Evolutionary conservation across 2,329 filamentous ascomycete genomes (phyloP).

Genomic region (Colletotrichum sp.): DNA sequence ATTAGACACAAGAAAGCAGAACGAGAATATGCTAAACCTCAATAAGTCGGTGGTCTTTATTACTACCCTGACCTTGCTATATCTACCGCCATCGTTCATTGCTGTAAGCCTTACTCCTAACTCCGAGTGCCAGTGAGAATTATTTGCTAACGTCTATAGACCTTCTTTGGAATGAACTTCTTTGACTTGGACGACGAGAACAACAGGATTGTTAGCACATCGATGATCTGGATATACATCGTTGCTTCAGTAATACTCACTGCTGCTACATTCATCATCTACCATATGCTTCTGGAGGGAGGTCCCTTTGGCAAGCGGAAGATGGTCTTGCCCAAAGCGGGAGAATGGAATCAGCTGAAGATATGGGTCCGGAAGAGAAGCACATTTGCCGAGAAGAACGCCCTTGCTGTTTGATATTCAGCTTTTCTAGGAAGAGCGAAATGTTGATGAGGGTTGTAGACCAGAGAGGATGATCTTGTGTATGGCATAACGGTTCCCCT

Average conservation of each 20-base stretch:
- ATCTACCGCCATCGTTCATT: constrained; percentile 39
- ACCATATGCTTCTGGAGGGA: neutral
- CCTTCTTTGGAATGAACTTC: constrained; percentile 47
- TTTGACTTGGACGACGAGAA: constrained; percentile 36
- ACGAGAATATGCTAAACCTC: constrained; percentile 32
- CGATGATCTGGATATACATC: constrained; percentile 44
- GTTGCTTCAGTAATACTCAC: constrained; percentile 34
- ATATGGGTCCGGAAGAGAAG: neutral
- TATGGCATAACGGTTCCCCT: constrained; percentile 25
- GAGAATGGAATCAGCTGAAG: neutral
- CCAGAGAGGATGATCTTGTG: constrained; percentile 20
- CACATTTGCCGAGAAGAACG: constrained; percentile 10
- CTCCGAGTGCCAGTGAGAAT: neutral
- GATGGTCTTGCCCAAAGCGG: neutral
- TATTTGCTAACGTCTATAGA: constrained; percentile 20
- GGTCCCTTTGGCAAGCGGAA: neutral
- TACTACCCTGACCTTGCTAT: constrained; percentile 32
- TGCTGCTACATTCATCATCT: constrained; percentile 31
- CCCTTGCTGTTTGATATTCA: neutral
- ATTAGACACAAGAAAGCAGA: constrained; percentile 34
- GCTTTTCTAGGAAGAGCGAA: neutral
- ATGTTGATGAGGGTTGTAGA: neutral
- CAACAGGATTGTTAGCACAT: constrained; percentile 32
- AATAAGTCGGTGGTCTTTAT: constrained; percentile 37
- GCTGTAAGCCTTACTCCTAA: constrained; percentile 30